Evolutionary conservation across 345 rosid species (phyloP), one percentile per base, ranked within the genome.

Genomic region (Dimocarpus longan): DNA sequence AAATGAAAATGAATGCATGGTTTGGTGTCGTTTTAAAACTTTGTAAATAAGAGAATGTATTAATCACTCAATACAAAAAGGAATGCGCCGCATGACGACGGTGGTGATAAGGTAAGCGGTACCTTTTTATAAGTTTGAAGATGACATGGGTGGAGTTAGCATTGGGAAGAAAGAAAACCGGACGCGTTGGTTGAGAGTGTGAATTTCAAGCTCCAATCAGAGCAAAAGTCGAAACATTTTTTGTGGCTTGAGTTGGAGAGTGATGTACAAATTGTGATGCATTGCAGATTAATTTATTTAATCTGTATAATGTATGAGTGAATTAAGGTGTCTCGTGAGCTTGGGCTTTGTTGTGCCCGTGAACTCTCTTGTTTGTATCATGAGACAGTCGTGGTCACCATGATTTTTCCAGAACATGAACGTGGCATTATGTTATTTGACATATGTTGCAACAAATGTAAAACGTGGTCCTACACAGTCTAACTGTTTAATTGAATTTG

Each of bases 291-390:
- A 2, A 5, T 19, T 26, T 0, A 37, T 50, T 19, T 0, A 44
- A 54, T 54, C 32, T 50, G 60, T 26, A 16, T 24, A 5, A 4
- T 60, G 5, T 7, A 74, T 39, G 44, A 64, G 26, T 75, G 67
- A 39, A 18, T 9, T 6, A 52, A 22, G 72, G 52, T 8, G 5
- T 82, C 89, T 73, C 89, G 87, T 86, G 87, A 86, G 42, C 60
- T 21, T 19, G 18, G 65, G 63, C n/a, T 57, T 26, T 71, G 80
- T 75, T 73, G 62, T 39, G 62, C 85, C 89, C 89, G 89, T 86
- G 87, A 86, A 71, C 76, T 46, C 66, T 0, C 70, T 15, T 80
- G 87, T 80, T 71, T 70, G 77, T 80, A 71, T 84, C 73, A 64
- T 24, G 46, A 15, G 76, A 72, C 71, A 56, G 37, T 46, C 59